Base-by-base conservation (phyloP, 345 rosid genomes). In the Punica granatum region DNA sequence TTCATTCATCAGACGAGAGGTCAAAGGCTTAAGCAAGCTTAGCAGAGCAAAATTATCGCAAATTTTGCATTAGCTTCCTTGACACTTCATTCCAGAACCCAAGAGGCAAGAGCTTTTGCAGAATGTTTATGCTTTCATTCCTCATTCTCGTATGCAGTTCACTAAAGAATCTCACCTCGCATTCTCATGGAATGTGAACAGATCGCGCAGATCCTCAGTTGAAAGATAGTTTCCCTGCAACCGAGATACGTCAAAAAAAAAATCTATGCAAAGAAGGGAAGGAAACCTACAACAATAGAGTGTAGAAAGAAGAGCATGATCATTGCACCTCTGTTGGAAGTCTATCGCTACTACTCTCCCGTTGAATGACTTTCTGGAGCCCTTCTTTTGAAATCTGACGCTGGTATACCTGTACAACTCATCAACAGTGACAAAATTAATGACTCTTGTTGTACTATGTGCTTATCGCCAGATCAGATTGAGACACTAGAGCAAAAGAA, bases 381-480 rank as follows among this genome's bases (percentile, higher is more conserved):
- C 99, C 99, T 84, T 94, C 99, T 74, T 91, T 94, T 65, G 95
- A 94, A 96, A 94, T 84, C 78, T 94, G 99, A 41, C 97, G 96
- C 84, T 91, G 99, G 73, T 88, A 94, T 53, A 91, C 99, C 99
- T 94, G 62, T 67, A 73, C 76, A 79, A 73, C 32, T 28, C 66
- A 63, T 39, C 18, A 7, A 21, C 31, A 4, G 15, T 16, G 0
- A n/a, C 18, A 8, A 33, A 37, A 26, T 37, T 62, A 34, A 34
- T n/a, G 11, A 28, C 34, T 26, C 6, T 23, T 7, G n/a, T n/a
- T n/a, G n/a, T 51, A n/a, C 30, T 6, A n/a, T 51, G 58, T n/a
- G 9, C 21, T n/a, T 4, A 51, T 23, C 58, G 23, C 13, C 58
- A 51, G 1, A 16, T 51, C 58, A 51, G 61, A 26, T 12, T 30